Evolutionary conservation across 208 protist genomes (phyloP).

Genomic region (Eutreptiella sp.): DNA sequence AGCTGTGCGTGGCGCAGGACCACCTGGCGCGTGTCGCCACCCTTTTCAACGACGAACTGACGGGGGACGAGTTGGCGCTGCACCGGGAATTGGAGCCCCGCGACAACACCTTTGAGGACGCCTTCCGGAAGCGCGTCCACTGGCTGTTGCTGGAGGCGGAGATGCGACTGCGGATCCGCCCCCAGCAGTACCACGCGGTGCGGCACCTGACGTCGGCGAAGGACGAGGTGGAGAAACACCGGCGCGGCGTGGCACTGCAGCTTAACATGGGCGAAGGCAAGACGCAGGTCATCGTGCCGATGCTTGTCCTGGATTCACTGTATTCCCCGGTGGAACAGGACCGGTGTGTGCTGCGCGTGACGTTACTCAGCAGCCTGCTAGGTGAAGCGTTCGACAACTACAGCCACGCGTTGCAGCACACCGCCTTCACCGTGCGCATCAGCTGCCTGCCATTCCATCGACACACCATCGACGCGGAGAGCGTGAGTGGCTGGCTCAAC

Average conservation of each 20-base stretch:
- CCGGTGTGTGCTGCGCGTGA: background rate
- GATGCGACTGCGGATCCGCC: background rate
- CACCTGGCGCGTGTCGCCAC: conserved; percentile 29
- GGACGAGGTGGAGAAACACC: too few species aligned
- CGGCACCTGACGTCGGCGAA: too few species aligned
- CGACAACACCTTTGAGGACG: too few species aligned
- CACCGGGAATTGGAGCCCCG: background rate
- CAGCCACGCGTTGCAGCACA: background rate
- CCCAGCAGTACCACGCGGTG: background rate
- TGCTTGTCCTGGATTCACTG: conserved; percentile 2
- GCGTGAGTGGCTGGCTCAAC: too few species aligned
- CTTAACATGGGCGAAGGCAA: conserved; percentile 29
- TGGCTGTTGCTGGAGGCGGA: conserved; percentile 1
- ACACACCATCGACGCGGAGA: background rate
- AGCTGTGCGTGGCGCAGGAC: conserved; percentile 60
- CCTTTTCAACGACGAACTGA: background rate
- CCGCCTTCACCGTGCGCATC: background rate
- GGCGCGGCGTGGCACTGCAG: background rate
- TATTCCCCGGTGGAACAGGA: background rate
- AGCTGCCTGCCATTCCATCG: background rate
- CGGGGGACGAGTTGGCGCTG: background rate
- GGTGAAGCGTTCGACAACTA: background rate
- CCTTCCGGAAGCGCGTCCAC: too few species aligned
- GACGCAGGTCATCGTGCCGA: conserved; percentile 17
- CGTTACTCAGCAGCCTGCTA: background rate